Base-by-base conservation (phyloP, 352 stramenopile species). In the Phytophthora gonapodyides region DNA sequence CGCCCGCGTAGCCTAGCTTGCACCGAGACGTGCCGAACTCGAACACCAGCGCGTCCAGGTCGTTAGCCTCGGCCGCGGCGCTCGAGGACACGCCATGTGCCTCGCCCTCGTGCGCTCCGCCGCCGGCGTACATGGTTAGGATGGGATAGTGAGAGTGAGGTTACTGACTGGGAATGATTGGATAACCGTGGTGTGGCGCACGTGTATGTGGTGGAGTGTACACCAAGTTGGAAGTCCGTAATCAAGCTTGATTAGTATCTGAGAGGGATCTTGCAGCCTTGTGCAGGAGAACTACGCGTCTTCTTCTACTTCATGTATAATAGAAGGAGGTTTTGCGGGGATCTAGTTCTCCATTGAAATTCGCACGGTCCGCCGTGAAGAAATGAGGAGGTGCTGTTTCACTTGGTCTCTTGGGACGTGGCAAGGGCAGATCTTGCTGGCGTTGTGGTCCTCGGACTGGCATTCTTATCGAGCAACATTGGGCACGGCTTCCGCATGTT, bases 1-100 rank as follows among this genome's bases (percentile, higher is more conserved):
- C 89, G 52, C 90, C 90, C 1, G 88, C 86, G 65, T 89, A 97
- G 30, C 89, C 89, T 46, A 94, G 76, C 56, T 96, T 91, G 70
- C 82, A 91, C 15, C 71, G 71, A 1, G 80, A 67, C 34, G 80
- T 87, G 62, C 85, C 85, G 50, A 87, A 92, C 49, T 94, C 85
- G 54, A 91, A 90, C 35, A 93, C 83, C 6, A 93, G 68, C 30
- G 84, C 86, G 41, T 92, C 80, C 19, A 93, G 56, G 46, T 95
- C 84, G 60, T 93, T 89, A 36, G 75, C 72, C 55, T 89, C 82
- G 0, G 82, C 78, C 5, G 73, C 46, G 5, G 73, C 74, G 56
- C 76, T 89, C 2, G 82, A 78, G 50, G 77, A 84, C 9, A 47
- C 31, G 37, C 46, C 37, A 36, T 79, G 71, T 17, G 73, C 63